phyloP scores from a whole-genome alignment of 2,329 filamentous ascomycete genomes.

The Periconia sp. region DNA sequence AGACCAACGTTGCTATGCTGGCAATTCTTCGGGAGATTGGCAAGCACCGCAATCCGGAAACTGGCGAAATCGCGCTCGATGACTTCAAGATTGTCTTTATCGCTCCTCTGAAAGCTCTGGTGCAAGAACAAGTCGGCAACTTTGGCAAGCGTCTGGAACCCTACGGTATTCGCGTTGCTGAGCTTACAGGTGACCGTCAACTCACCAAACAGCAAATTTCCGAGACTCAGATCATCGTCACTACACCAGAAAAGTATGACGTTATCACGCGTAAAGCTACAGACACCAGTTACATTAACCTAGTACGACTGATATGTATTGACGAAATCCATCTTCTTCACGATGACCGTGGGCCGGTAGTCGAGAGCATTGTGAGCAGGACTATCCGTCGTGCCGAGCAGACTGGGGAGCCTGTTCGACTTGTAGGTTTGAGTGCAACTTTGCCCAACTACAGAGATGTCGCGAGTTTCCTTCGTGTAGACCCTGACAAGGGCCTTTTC shows the following conservation, averaged over 20 bases:
- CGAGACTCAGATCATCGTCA: conserved; percentile 97
- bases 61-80: conserved; percentile 92
- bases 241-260: conserved; percentile 98
- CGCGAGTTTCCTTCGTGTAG: conserved; percentile 89
- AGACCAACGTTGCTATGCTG: conserved; percentile 98
- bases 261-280: conserved; percentile 98
- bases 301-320: conserved; percentile 95
- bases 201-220: conserved; percentile 98
- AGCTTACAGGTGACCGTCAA: conserved; percentile 95
- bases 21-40: conserved; percentile 95
- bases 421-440: conserved; percentile 91
- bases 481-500: conserved; percentile 82
- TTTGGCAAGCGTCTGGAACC: conserved; percentile 88
- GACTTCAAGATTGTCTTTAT: conserved; percentile 99
- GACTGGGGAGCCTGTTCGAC: conserved; percentile 87
- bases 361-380: conserved; percentile 94
- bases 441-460: conserved; percentile 97
- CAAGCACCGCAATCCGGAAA: conserved; percentile 85
- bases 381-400: conserved; percentile 93
- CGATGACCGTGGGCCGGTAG: conserved; percentile 92
- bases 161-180: conserved; percentile 90
- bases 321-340: conserved; percentile 98
- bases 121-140: conserved; percentile 97
- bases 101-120: conserved; percentile 89
- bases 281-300: conserved; percentile 92